These are phyloP conservation scores for Ambrosiella xylebori DNA, from an alignment of 2,329 filamentous ascomycete species.

Conservation along the genomic window DNA sequence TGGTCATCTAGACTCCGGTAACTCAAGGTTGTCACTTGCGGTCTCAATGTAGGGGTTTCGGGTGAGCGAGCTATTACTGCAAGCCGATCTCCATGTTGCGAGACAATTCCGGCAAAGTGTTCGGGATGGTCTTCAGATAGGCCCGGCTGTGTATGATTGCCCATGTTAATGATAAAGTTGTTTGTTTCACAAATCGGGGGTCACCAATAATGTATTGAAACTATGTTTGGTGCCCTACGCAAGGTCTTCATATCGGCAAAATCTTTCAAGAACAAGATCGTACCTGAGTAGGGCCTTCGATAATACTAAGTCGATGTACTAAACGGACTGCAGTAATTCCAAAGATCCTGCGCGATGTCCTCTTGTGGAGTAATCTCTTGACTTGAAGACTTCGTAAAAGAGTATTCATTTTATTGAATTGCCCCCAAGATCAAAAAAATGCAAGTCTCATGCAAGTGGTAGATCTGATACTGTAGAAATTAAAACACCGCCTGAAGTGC, in stretches of 20 bases:
- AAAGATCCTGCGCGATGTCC: too few species aligned
- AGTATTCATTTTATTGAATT: too few species aligned
- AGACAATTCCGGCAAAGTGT: conserved; percentile 52
- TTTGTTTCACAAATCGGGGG: not conserved
- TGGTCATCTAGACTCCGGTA: conserved; percentile 58
- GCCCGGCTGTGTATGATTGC: conserved; percentile 32
- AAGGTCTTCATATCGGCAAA: not conserved
- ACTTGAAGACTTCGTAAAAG: too few species aligned
- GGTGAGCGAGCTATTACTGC: conserved; percentile 38
- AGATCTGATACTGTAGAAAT: too few species aligned
- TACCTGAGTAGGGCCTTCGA: not conserved
- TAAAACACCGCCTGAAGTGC: too few species aligned
- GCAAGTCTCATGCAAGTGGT: too few species aligned
- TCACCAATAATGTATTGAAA: not conserved
- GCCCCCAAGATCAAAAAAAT: too few species aligned
- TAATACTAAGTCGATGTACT: not conserved
- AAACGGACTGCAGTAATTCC: too few species aligned
- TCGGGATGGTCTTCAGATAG: conserved; percentile 47
- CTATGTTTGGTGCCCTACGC: not conserved
- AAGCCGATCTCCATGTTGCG: conserved; percentile 42
- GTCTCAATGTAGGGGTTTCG: conserved; percentile 3
- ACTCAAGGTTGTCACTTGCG: conserved; percentile 48
- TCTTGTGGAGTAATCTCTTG: too few species aligned
- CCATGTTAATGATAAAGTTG: conserved; percentile 29
- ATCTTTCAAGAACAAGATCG: not conserved